A percentile compares a stretch with the other conserved stretches of the same genome.
Conservation (phyloP, 179 eudicot genomes). For the Monotropa hypopitys region DNA sequence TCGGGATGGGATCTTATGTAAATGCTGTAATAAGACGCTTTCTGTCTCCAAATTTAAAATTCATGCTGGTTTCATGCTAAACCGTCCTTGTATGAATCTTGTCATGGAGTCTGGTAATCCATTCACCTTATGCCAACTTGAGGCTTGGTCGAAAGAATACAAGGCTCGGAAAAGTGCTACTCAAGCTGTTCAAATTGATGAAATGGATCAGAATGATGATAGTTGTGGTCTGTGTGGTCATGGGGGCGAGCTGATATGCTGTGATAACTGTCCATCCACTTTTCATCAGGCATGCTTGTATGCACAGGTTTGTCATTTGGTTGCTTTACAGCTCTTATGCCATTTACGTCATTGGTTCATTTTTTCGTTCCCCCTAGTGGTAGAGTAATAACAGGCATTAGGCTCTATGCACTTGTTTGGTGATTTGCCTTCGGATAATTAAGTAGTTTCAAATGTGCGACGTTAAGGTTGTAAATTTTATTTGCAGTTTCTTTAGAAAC, state of each 20-base stretch:
- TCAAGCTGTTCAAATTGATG: conserved; percentile 36
- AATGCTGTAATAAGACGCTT: conserved; percentile 51
- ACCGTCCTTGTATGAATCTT: conserved; percentile 65
- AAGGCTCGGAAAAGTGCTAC: conserved; percentile 48
- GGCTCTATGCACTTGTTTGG: not conserved
- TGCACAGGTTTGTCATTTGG: conserved; percentile 50
- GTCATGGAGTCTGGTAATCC: conserved; percentile 75
- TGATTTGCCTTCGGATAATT: not conserved
- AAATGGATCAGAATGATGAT: conserved; percentile 74
- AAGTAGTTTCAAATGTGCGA: not conserved
- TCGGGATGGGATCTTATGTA: conserved; percentile 61
- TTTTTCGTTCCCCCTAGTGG: not conserved
- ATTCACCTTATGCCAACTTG: conserved; percentile 64
- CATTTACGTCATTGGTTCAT: not conserved
- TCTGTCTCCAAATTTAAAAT: conserved; percentile 59
- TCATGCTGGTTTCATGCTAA: conserved; percentile 64
- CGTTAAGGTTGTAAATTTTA: not conserved
- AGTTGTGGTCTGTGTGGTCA: conserved; percentile 92
- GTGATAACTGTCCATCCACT: conserved; percentile 94
- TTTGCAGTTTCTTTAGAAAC: not conserved
- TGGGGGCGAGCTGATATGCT: conserved; percentile 87
- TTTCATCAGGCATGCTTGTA: conserved; percentile 79
- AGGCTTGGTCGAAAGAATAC: conserved; percentile 95
- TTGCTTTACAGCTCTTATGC: conserved; percentile 6
- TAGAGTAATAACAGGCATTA: not conserved